Conservation (phyloP, 2,329 filamentous ascomycete genomes). For the Epichloe aotearoae region DNA sequence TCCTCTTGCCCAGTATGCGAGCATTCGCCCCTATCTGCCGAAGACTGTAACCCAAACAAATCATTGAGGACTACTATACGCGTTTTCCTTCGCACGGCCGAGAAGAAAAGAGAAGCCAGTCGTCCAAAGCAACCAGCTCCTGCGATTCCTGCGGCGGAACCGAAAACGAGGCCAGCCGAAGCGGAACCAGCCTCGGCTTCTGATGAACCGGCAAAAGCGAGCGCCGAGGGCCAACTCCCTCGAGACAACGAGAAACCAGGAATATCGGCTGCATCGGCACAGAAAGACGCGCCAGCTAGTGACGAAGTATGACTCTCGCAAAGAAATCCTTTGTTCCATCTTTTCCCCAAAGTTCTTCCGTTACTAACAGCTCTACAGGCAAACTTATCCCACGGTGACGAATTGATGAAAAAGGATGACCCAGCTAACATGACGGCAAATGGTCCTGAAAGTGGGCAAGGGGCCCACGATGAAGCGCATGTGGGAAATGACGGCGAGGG, state of each 20-base stretch:
- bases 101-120: slow-evolving; percentile 70
- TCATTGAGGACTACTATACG: slow-evolving; percentile 83
- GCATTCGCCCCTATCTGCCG: slow-evolving; percentile 73
- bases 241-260: background rate
- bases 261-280: background rate
- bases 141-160: slow-evolving; percentile 29
- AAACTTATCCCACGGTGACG: background rate
- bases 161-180: slow-evolving; percentile 14
- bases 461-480: background rate
- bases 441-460: slow-evolving; percentile 1
- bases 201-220: background rate
- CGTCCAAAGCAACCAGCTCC: slow-evolving; percentile 36
- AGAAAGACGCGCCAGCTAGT: background rate
- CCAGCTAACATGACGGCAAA: background rate
- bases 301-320: slow-evolving; percentile 1
- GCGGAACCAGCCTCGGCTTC: background rate
- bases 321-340: background rate
- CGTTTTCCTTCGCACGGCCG: slow-evolving; percentile 78
- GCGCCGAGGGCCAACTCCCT: background rate
- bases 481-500: background rate
- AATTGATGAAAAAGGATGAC: background rate
- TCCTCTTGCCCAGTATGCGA: slow-evolving; percentile 85
- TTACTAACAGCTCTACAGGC: background rate
- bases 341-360: background rate
- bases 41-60: slow-evolving; percentile 81